Percentiles rank a stretch among this genome's conserved stretches.
phyloP scores from a whole-genome alignment of 306 rosid species.

The Medicago ruthenica region DNA sequence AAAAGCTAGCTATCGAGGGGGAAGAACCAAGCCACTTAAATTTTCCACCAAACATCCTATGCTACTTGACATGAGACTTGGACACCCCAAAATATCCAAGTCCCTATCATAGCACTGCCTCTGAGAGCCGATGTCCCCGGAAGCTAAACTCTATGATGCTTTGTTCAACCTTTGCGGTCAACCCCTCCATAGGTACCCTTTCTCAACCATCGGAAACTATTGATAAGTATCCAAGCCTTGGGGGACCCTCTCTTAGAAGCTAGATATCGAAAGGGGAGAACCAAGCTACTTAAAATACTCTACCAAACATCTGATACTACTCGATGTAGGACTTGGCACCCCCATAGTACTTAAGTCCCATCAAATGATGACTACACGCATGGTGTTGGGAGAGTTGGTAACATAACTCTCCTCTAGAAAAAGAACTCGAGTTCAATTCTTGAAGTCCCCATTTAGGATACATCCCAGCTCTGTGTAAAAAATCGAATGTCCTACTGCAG shows the following conservation, averaged over 20 bases:
- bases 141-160: neutral
- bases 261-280: neutral
- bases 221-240: neutral
- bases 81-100: neutral
- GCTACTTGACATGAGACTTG: neutral
- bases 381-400: slow-evolving; percentile 1
- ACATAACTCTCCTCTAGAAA: neutral
- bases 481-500: neutral
- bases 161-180: neutral
- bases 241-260: neutral
- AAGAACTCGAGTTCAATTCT: neutral
- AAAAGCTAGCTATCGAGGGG: neutral
- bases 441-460: neutral
- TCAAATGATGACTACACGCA: neutral
- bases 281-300: neutral
- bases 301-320: neutral
- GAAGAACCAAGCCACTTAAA: neutral
- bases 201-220: neutral
- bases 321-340: neutral
- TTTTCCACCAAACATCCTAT: neutral
- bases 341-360: neutral
- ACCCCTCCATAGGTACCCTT: neutral
- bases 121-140: neutral
- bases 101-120: neutral
- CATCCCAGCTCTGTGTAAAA: neutral